A percentile compares a stretch with the other conserved stretches of the same genome.
Conservation (phyloP, 306 rosid genomes). For the Notholithocarpus densiflorus region DNA sequence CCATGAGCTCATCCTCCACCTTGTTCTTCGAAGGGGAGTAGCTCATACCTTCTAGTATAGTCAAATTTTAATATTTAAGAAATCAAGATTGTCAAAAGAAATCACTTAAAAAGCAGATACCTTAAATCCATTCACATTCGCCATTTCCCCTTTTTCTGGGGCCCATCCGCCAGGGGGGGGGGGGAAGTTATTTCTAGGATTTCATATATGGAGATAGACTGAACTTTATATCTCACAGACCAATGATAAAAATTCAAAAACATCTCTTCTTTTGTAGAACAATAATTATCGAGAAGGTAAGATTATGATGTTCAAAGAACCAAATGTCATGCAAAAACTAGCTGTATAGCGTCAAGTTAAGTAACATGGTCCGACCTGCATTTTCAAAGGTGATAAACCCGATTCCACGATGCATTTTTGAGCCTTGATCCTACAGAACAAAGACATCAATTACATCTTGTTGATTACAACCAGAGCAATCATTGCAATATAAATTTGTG, state of each 20-base stretch:
- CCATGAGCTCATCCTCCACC: too few relatives aligned
- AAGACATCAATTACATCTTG: neutral
- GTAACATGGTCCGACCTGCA: conserved; percentile 64
- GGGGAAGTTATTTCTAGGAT: too few relatives aligned
- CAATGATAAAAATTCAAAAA: neutral
- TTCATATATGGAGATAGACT: too few relatives aligned
- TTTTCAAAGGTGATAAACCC: conserved; percentile 92
- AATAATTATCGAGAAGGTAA: neutral
- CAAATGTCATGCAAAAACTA: neutral
- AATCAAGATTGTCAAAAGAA: neutral
- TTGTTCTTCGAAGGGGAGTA: too few relatives aligned
- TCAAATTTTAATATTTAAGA: neutral
- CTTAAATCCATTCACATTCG: neutral
- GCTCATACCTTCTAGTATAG: too few relatives aligned
- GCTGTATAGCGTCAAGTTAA: neutral
- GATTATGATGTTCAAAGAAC: neutral
- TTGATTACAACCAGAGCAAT: neutral
- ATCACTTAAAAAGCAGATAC: neutral
- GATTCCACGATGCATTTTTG: conserved; percentile 87
- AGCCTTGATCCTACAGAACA: conserved; percentile 75
- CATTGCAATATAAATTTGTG: neutral
- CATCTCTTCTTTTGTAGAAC: neutral
- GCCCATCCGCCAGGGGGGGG: neutral
- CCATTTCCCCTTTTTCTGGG: neutral
- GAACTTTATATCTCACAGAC: too few relatives aligned